Percentiles rank a stretch among this genome's conserved stretches.
These are phyloP conservation scores for Cenchrus americanus DNA, from an alignment of 176 grass and related monocot genomes.

Conservation along the genomic window DNA sequence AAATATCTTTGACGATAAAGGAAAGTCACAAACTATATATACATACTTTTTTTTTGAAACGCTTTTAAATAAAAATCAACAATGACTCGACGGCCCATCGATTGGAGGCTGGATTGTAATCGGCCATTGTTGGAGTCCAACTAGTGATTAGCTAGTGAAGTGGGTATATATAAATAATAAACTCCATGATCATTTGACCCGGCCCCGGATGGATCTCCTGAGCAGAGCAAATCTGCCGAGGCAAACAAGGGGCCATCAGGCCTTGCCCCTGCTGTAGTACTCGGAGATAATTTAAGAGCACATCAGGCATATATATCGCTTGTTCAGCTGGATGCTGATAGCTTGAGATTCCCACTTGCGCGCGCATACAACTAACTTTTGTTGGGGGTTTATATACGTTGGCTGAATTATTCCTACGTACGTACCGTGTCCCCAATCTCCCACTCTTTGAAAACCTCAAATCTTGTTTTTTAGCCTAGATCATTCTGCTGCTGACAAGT, in stretches of 20 bases:
- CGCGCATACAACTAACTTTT: not conserved
- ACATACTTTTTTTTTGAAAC: too few species aligned
- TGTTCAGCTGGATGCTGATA: conserved; percentile 1
- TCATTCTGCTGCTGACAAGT: too few species aligned
- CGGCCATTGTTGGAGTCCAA: not conserved
- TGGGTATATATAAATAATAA: not conserved
- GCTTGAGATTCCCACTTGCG: conserved; percentile 6
- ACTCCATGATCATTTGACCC: not conserved
- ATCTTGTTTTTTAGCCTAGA: too few species aligned
- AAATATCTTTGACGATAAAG: too few species aligned
- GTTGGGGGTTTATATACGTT: not conserved
- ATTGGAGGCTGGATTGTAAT: not conserved
- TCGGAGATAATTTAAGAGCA: too few species aligned
- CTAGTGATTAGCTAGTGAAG: not conserved
- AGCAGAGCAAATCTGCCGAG: conserved; percentile 28
- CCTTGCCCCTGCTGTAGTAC: too few species aligned
- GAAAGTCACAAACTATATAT: too few species aligned
- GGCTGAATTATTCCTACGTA: not conserved
- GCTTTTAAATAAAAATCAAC: too few species aligned
- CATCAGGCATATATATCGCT: not conserved
- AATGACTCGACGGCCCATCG: not conserved
- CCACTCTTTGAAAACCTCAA: too few species aligned
- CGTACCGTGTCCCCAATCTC: not conserved
- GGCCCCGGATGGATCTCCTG: conserved; percentile 24
- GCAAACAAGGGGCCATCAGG: not conserved